These are phyloP conservation scores for Tagetes erecta DNA, from an alignment of 129 eudicot species.

Conservation along the genomic window DNA sequence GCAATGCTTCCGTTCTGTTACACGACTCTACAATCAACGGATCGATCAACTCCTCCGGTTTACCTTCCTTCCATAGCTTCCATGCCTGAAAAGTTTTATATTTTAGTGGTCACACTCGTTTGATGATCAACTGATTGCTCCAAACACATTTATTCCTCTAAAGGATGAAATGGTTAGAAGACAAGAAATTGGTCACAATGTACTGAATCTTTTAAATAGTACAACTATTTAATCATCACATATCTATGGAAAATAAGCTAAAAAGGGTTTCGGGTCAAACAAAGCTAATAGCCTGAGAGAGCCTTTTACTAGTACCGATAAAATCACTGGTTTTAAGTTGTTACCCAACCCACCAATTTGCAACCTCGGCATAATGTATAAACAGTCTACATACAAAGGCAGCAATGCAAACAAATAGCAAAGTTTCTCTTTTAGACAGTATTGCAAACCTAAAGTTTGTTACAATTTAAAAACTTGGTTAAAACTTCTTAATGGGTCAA, in stretches of 20 bases:
- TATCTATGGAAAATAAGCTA: background rate
- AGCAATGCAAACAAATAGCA: too few species aligned
- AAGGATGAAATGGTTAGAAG: background rate
- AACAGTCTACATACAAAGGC: background rate
- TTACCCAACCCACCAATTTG: background rate
- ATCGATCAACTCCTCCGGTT: conserved; percentile 56
- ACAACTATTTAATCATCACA: background rate
- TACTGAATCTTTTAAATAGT: background rate
- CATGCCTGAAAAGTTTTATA: conserved; percentile 56
- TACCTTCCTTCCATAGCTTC: conserved; percentile 69
- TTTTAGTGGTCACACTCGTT: background rate
- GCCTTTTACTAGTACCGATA: background rate
- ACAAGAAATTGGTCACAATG: background rate
- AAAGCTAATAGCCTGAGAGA: background rate
- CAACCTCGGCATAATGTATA: background rate
- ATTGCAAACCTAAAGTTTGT: background rate
- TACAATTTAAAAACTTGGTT: background rate
- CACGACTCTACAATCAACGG: conserved; percentile 40
- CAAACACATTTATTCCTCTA: background rate
- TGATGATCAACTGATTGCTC: background rate
- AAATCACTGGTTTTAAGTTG: background rate
- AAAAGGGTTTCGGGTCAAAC: background rate
- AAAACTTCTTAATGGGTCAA: background rate
- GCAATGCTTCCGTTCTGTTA: conserved; percentile 44
- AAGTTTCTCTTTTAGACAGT: background rate